Conservation (phyloP, 306 rosid species). For the Citrullus mucosospermus region DNA sequence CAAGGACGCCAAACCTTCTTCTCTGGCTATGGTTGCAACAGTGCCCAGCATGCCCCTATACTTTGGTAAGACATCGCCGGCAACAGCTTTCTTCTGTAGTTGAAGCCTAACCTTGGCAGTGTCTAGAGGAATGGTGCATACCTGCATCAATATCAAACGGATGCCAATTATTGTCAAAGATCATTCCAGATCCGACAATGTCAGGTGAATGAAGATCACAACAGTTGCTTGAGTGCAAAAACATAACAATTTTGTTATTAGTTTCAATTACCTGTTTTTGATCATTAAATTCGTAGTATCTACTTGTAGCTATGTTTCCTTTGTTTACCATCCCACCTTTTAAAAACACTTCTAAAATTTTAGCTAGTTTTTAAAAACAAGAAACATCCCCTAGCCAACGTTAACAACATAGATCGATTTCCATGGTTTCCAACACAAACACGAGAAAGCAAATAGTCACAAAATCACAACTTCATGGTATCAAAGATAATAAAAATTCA, state of each 20-base stretch:
- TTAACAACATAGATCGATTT: background rate
- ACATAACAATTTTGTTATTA: background rate
- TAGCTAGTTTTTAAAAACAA: background rate
- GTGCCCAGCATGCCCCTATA: constrained; percentile 91
- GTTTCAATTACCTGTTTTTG: no score
- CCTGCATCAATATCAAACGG: constrained; percentile 29
- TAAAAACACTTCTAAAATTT: background rate
- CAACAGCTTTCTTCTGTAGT: constrained; percentile 66
- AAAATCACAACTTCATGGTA: background rate
- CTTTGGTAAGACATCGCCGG: constrained; percentile 66
- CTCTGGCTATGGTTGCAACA: constrained; percentile 84
- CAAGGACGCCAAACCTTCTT: constrained; percentile 76
- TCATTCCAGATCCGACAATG: background rate
- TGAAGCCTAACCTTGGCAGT: constrained; percentile 99
- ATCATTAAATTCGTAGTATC: background rate
- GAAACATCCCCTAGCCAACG: background rate
- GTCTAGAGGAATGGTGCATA: constrained; percentile 86
- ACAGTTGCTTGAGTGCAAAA: background rate
- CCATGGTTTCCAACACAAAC: background rate
- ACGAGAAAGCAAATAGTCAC: background rate
- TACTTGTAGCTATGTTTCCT: background rate
- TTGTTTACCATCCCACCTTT: background rate
- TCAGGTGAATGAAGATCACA: background rate
- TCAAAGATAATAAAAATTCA: background rate
- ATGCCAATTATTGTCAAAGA: background rate